phyloP scores from a whole-genome alignment of 2,329 filamentous ascomycete species.

The Hysterium pulicare region DNA sequence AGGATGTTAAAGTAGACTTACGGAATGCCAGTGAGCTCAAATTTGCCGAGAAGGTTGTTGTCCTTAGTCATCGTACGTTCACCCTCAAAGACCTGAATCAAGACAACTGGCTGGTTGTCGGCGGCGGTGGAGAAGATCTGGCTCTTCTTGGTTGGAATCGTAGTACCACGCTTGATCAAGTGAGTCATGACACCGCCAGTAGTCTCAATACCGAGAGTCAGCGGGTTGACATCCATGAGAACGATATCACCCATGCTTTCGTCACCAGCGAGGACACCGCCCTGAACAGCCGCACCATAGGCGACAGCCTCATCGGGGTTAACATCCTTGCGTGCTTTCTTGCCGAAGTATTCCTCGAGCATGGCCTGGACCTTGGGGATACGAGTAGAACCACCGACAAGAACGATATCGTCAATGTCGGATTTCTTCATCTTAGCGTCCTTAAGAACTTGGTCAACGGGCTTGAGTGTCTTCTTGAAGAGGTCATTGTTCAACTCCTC shows the following conservation, averaged over 20 bases:
- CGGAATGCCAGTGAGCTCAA: constrained; percentile 94
- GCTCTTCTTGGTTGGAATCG: constrained; percentile 92
- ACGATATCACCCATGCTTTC: constrained; percentile 75
- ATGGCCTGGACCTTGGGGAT: constrained; percentile 96
- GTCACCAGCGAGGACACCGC: constrained; percentile 89
- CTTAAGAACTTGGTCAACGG: constrained; percentile 97
- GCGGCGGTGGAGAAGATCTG: constrained; percentile 97
- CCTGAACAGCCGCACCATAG: constrained; percentile 95
- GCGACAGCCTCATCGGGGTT: constrained; percentile 99
- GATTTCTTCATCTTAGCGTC: constrained; percentile 96
- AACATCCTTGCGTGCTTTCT: constrained; percentile 98
- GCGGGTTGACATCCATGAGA: constrained; percentile 95
- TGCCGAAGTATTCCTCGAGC: constrained; percentile 95
- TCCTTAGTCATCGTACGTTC: constrained; percentile 93
- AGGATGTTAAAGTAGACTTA: constrained; percentile 20
- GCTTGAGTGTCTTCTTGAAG: constrained; percentile 99
- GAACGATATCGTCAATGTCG: constrained; percentile 93
- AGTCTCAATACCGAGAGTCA: constrained; percentile 96
- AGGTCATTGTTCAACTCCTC: constrained; percentile 98
- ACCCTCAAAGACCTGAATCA: constrained; percentile 94
- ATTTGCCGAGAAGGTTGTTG: constrained; percentile 97
- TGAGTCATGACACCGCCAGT: constrained; percentile 98
- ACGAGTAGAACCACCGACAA: constrained; percentile 97
- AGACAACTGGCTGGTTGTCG: constrained; percentile 92
- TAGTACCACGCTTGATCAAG: constrained; percentile 90